These are phyloP conservation scores for Globisporangium nagaii DNA, from an alignment of 352 stramenopile genomes.

Conservation along the genomic window DNA sequence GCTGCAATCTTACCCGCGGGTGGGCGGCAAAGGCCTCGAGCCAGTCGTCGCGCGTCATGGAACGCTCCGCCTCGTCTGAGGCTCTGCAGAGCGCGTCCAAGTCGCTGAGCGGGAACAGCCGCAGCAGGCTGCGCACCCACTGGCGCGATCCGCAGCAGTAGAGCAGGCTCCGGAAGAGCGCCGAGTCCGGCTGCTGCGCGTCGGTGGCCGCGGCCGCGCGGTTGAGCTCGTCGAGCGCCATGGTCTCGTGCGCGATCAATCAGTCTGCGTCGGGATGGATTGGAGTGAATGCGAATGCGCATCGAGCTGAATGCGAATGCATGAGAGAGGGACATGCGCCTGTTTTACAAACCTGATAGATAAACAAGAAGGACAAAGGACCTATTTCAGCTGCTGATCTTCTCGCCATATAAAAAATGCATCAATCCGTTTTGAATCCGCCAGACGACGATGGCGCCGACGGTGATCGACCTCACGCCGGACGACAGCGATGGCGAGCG, in stretches of 20 bases:
- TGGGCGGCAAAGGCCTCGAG: conserved; percentile 67
- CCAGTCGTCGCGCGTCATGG: conserved; percentile 48
- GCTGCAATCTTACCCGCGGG: conserved; percentile 31
- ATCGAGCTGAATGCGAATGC: no score
- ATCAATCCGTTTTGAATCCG: neutral
- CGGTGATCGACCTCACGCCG: conserved; percentile 3
- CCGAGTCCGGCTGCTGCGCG: conserved; percentile 11
- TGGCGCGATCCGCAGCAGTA: conserved; percentile 56
- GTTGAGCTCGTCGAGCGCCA: conserved; percentile 39
- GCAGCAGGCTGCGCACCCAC: conserved; percentile 41
- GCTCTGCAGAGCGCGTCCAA: conserved; percentile 34
- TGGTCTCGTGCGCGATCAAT: neutral
- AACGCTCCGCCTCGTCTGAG: conserved; percentile 31
- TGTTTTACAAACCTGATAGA: no score
- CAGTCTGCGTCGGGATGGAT: no score
- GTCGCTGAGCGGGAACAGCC: conserved; percentile 32
- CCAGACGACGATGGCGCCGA: neutral
- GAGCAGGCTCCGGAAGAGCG: conserved; percentile 36
- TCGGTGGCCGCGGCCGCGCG: conserved; percentile 21
- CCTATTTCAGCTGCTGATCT: no score
- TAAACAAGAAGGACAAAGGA: no score
- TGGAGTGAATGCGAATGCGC: neutral
- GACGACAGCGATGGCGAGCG: conserved; percentile 7
- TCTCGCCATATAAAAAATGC: no score
- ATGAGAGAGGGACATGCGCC: no score